phyloP scores from a whole-genome alignment of 2,329 filamentous ascomycete species.

The Aspergillus clavatus region DNA sequence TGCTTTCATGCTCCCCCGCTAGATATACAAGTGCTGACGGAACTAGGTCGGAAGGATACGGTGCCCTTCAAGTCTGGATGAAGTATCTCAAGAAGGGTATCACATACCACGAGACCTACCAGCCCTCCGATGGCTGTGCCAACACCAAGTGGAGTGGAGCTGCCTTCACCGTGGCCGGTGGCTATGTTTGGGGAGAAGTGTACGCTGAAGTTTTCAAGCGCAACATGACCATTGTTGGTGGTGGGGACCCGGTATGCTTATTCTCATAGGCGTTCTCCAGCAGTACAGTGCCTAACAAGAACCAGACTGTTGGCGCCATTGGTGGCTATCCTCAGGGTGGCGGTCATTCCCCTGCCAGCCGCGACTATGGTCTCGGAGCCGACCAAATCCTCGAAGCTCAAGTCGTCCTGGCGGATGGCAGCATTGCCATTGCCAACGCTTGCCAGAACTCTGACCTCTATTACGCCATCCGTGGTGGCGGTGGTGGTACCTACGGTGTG shows the following conservation, averaged over 20 bases:
- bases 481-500: constrained; percentile 28
- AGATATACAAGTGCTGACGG: background rate
- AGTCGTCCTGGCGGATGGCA: constrained; percentile 38
- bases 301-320: constrained; percentile 18
- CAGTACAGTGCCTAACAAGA: background rate
- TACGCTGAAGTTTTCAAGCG: constrained; percentile 25
- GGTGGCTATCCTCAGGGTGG: constrained; percentile 41
- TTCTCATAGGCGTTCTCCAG: no score
- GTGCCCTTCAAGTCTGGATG: constrained; percentile 29
- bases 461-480: constrained; percentile 39
- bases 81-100: constrained; percentile 28
- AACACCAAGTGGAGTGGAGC: constrained; percentile 29
- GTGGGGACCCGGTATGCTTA: constrained; percentile 17
- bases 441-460: constrained; percentile 29
- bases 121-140: constrained; percentile 28
- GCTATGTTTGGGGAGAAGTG: constrained; percentile 19
- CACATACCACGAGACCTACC: constrained; percentile 20
- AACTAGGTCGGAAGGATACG: constrained; percentile 25
- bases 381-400: constrained; percentile 44
- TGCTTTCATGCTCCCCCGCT: background rate
- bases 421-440: constrained; percentile 30
- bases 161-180: constrained; percentile 28
- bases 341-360: constrained; percentile 39
- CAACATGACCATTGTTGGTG: constrained; percentile 28
- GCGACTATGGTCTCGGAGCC: constrained; percentile 41